Base-by-base conservation (phyloP, 139 green algal species). In the Ulvella scutata region DNA sequence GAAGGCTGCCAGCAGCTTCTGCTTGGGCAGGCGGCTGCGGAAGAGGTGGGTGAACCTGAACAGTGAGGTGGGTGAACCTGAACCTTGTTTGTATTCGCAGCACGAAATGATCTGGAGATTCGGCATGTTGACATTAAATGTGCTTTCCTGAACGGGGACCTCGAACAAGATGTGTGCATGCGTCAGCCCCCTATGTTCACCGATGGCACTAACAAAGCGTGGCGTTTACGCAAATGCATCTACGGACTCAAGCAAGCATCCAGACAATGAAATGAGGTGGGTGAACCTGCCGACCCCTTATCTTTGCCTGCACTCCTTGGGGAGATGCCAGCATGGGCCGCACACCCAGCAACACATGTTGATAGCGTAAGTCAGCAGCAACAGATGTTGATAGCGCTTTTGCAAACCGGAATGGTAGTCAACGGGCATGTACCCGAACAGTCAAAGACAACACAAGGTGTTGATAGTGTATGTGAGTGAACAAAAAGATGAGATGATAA, bases 11-110 rank as follows among this genome's bases (percentile, higher is more conserved):
- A 96, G 72, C n/a, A 79, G 28, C 1, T 81, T 75, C 3, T 85
- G 83, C 77, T 91, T 93, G 34, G 92, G 88, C 3, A 97, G 74
- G 74, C 93, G 82, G 6, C 79, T 83, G 37, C 90, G 87, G 61
- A 75, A 43, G 62, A 75, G 10, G 21, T 75, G 29, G 23, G 33
- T n/a, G 43, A 44, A 61, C 62, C 62, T 51, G 37, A n/a, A 75
- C 20, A 51, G 10, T 61, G 21, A 1, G 9, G 6, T 26, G n/a
- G n/a, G n/a, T n/a, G n/a, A n/a, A n/a, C n/a, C n/a, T n/a, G n/a
- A 62, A 13, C 4, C 4, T 85, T 75, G 74, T 77, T 79, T 34
- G 62, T 74, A 36, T 20, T 76, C 7, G 60, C 73, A 21, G 80
- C 80, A 43, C 60, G 39, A 4, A 4, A 79, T 28, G 72, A 79